Evolutionary conservation across 2,329 filamentous ascomycete genomes (phyloP).

Genomic region (Trematosphaeria pertusa): DNA sequence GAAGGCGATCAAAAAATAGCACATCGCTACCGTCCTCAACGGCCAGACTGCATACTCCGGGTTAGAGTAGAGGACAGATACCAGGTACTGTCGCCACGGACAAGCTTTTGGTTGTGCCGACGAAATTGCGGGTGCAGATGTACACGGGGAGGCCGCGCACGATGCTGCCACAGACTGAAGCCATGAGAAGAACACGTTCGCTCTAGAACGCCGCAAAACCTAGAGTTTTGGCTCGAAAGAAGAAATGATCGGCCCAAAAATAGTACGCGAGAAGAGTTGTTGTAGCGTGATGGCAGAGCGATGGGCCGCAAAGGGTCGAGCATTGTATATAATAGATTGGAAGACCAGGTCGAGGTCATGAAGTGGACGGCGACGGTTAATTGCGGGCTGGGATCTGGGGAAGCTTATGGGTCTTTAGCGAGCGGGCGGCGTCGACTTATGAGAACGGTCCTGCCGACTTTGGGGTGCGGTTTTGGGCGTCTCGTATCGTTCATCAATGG

Average conservation of each 20-base stretch:
- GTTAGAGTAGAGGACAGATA: slow-evolving; percentile 9
- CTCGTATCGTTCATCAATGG: slow-evolving; percentile 40
- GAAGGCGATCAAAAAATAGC: slow-evolving; percentile 23
- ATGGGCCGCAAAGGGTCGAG: slow-evolving; percentile 18
- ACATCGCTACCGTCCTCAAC: slow-evolving; percentile 22
- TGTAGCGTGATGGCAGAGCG: slow-evolving; percentile 25
- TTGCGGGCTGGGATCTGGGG: slow-evolving; percentile 27
- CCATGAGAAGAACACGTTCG: slow-evolving; percentile 22
- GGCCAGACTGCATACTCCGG: slow-evolving; percentile 14
- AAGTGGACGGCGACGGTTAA: slow-evolving; percentile 31
- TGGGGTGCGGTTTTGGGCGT: slow-evolving; percentile 10
- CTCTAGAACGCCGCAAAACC: slow-evolving; percentile 35
- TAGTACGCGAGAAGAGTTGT: slow-evolving; percentile 23
- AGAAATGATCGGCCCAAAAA: slow-evolving; percentile 28
- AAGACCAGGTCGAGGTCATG: slow-evolving; percentile 38
- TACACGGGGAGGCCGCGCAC: slow-evolving; percentile 23
- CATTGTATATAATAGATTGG: slow-evolving; percentile 44
- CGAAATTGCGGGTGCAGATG: slow-evolving; percentile 33
- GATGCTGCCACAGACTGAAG: slow-evolving; percentile 9
- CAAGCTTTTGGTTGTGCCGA: slow-evolving; percentile 20
- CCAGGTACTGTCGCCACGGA: slow-evolving; percentile 26
- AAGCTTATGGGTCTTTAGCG: slow-evolving; percentile 32
- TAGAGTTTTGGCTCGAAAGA: slow-evolving; percentile 17
- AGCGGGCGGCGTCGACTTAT: slow-evolving; percentile 25
- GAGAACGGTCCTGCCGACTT: slow-evolving; percentile 15